Conservation (phyloP, 805 yeast species). For the Ogataea chonburiensis region DNA sequence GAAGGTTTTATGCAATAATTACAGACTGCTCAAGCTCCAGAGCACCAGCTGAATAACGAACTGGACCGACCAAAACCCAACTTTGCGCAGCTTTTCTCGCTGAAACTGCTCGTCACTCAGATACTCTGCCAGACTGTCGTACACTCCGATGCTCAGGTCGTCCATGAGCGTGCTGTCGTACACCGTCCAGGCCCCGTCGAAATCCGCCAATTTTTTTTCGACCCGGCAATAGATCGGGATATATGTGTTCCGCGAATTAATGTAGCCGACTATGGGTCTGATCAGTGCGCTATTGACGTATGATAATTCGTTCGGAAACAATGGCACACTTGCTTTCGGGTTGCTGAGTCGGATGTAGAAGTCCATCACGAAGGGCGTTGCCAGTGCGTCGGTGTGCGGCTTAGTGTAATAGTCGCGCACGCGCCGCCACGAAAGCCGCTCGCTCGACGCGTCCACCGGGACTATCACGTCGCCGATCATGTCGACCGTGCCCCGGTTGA, state of each 20-base stretch:
- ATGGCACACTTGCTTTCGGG: slow-evolving; percentile 85
- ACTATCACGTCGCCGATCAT: slow-evolving; percentile 88
- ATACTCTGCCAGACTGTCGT: slow-evolving; percentile 84
- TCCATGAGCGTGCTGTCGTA: slow-evolving; percentile 91
- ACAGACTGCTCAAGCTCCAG: slow-evolving; percentile 70
- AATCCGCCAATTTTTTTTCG: slow-evolving; percentile 74
- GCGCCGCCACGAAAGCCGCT: slow-evolving; percentile 44
- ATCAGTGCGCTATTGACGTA: slow-evolving; percentile 89
- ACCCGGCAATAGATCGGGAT: slow-evolving; percentile 85
- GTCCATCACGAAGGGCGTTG: slow-evolving; percentile 62
- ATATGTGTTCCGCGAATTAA: slow-evolving; percentile 84
- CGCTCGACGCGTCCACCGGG: slow-evolving; percentile 47
- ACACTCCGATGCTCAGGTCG: slow-evolving; percentile 84
- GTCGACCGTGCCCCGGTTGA: slow-evolving; percentile 86
- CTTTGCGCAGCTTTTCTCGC: slow-evolving; percentile 68
- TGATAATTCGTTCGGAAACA: slow-evolving; percentile 83
- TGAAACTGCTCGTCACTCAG: slow-evolving; percentile 85
- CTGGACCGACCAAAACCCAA: slow-evolving; percentile 92
- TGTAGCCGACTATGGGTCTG: slow-evolving; percentile 93
- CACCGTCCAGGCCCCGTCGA: slow-evolving; percentile 95
- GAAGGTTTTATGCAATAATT: not conserved
- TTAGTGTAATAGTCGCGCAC: slow-evolving; percentile 37
- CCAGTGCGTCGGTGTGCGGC: slow-evolving; percentile 4
- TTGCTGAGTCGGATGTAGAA: slow-evolving; percentile 76
- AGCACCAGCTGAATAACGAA: slow-evolving; percentile 75